phyloP scores from a whole-genome alignment of 2,329 filamentous ascomycete species.

The Apiospora aurea region DNA sequence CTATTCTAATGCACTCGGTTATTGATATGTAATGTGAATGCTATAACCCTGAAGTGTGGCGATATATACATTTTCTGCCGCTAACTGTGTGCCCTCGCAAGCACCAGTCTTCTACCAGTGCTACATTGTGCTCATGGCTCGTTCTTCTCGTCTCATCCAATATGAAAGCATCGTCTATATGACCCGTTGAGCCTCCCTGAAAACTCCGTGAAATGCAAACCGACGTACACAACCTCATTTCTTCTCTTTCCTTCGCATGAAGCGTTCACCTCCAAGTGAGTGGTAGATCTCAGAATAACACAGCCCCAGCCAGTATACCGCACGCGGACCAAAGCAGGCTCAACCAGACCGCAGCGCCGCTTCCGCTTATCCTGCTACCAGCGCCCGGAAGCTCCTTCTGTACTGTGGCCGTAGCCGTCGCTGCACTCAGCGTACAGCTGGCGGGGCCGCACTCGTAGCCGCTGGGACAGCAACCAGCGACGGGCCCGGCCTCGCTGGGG shows the following conservation, averaged over 20 bases:
- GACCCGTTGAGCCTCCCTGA: no score
- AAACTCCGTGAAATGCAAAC: background rate
- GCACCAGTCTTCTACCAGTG: background rate
- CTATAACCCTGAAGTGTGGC: background rate
- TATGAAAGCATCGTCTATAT: background rate
- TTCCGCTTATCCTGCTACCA: background rate
- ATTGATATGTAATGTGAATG: no score
- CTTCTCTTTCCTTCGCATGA: background rate
- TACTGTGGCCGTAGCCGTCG: constrained; percentile 62
- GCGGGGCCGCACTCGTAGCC: constrained; percentile 77
- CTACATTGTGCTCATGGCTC: background rate
- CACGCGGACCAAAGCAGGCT: background rate
- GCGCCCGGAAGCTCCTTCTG: constrained; percentile 57
- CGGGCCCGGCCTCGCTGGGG: constrained; percentile 60
- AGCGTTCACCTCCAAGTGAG: background rate
- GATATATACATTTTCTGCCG: background rate
- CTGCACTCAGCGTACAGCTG: constrained; percentile 69
- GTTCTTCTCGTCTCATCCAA: background rate
- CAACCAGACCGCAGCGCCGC: background rate
- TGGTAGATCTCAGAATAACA: background rate
- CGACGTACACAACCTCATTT: background rate
- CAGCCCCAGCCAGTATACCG: background rate
- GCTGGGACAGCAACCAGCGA: constrained; percentile 83
- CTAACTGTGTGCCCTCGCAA: background rate
- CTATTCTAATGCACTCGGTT: background rate